phyloP scores from a whole-genome alignment of 2,329 filamentous ascomycete species.

The Xylogone sp. region DNA sequence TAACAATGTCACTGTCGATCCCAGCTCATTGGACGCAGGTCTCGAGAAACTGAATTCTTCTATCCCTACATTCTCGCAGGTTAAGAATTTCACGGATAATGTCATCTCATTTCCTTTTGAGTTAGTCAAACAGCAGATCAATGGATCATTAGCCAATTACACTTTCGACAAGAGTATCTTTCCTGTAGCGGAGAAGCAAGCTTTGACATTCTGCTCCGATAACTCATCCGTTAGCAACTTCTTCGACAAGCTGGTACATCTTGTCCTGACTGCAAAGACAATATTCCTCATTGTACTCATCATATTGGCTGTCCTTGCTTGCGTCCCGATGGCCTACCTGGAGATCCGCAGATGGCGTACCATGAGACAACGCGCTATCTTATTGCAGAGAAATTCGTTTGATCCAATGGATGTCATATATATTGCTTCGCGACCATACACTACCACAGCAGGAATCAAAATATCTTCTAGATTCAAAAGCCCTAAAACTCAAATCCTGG shows the following conservation, averaged over 20 bases:
- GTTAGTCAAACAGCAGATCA: slow-evolving; percentile 69
- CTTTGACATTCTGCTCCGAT: slow-evolving; percentile 82
- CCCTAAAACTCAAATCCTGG: slow-evolving; percentile 60
- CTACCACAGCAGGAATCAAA: slow-evolving; percentile 68
- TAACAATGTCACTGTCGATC: slow-evolving; percentile 63
- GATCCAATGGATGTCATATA: slow-evolving; percentile 89
- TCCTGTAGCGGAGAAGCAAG: slow-evolving; percentile 77
- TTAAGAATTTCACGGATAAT: slow-evolving; percentile 75
- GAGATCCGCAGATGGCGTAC: slow-evolving; percentile 75
- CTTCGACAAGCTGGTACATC: slow-evolving; percentile 67
- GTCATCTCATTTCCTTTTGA: slow-evolving; percentile 79
- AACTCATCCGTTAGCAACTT: slow-evolving; percentile 80
- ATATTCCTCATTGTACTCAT: slow-evolving; percentile 74
- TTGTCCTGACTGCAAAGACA: slow-evolving; percentile 66
- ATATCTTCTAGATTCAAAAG: slow-evolving; percentile 61
- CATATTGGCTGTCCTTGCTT: slow-evolving; percentile 66
- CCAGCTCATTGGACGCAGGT: slow-evolving; percentile 62
- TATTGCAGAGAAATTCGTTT: slow-evolving; percentile 62
- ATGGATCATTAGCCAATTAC: slow-evolving; percentile 68
- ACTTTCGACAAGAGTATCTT: slow-evolving; percentile 75
- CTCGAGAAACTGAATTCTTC: slow-evolving; percentile 71
- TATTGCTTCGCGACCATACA: slow-evolving; percentile 77
- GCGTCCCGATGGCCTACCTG: slow-evolving; percentile 73
- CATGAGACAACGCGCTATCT: slow-evolving; percentile 64
- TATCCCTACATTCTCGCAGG: slow-evolving; percentile 78